Evolutionary conservation across 306 rosid genomes (phyloP).

Genomic region (Prunus dulcis): DNA sequence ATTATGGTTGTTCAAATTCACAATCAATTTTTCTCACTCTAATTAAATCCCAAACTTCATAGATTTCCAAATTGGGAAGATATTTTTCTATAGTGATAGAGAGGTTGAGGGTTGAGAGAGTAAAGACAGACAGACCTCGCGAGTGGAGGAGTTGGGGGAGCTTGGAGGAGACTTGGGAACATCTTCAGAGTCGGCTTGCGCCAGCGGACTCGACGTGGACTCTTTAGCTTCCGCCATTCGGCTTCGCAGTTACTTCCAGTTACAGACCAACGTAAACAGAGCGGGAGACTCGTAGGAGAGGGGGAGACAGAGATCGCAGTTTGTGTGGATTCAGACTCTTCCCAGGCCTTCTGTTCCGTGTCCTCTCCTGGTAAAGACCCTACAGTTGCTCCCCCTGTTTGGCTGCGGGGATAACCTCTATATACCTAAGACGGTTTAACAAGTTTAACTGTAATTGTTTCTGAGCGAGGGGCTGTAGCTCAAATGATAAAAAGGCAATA

Average conservation of each 20-base stretch:
- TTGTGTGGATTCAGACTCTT: background rate
- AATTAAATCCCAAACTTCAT: background rate
- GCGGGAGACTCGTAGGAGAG: background rate
- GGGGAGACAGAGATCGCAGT: background rate
- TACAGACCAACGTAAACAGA: background rate
- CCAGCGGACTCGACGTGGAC: slow-evolving; percentile 74
- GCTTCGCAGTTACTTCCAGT: background rate
- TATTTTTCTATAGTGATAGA: background rate
- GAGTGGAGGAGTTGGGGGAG: slow-evolving; percentile 82
- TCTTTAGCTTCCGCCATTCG: slow-evolving; percentile 73
- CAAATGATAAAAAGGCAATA: too few relatives aligned
- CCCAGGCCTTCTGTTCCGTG: background rate
- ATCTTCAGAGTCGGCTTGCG: slow-evolving; percentile 73
- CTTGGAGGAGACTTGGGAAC: slow-evolving; percentile 68
- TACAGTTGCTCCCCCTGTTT: background rate
- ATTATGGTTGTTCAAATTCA: background rate
- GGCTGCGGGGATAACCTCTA: background rate
- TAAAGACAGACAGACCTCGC: slow-evolving; percentile 46
- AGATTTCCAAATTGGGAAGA: background rate
- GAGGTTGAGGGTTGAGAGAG: background rate
- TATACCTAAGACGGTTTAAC: background rate
- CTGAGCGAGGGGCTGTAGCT: too few relatives aligned
- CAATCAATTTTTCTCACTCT: background rate
- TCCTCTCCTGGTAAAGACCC: background rate
- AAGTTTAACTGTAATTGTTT: too few relatives aligned